A percentile compares a stretch with the other conserved stretches of the same genome.
phyloP scores from a whole-genome alignment of 2,329 filamentous ascomycete species.

The Fusarium staphyleae region DNA sequence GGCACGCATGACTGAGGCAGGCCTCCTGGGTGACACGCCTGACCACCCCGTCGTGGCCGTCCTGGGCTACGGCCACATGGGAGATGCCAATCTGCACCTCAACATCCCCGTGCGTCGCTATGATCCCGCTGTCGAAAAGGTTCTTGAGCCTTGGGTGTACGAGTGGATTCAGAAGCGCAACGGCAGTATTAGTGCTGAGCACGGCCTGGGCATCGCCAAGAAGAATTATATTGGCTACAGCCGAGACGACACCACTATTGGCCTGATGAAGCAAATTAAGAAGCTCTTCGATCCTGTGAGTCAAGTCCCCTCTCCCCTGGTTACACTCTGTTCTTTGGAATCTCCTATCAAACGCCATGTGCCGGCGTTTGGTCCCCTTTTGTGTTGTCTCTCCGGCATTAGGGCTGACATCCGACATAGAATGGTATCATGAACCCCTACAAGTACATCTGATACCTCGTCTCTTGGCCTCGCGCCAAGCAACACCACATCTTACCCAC shows the following conservation, averaged over 20 bases:
- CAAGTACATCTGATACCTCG: constrained; percentile 76
- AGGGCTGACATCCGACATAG: constrained; percentile 55
- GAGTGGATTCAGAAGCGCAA: constrained; percentile 91
- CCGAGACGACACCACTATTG: constrained; percentile 84
- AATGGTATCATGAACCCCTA: constrained; percentile 99
- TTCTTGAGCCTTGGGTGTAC: constrained; percentile 93
- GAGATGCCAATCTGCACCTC: constrained; percentile 92
- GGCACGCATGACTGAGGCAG: constrained; percentile 73
- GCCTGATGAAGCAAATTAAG: constrained; percentile 95
- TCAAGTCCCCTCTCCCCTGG: constrained; percentile 23
- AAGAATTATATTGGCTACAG: constrained; percentile 96
- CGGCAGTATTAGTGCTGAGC: constrained; percentile 96
- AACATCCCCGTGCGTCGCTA: constrained; percentile 86
- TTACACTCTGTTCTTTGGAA: not conserved
- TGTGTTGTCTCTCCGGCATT: constrained; percentile 11
- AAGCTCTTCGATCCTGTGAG: constrained; percentile 91
- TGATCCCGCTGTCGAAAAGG: constrained; percentile 84
- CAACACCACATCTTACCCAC: constrained; percentile 23
- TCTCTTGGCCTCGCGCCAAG: constrained; percentile 16
- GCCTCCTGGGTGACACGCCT: constrained; percentile 78
- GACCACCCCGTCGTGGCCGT: constrained; percentile 84
- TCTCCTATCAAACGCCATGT: constrained; percentile 11
- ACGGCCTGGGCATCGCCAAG: constrained; percentile 93
- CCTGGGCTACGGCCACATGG: constrained; percentile 98
- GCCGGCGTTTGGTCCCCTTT: constrained; percentile 1